phyloP scores from a whole-genome alignment of 1,139 yeast genomes.

The Kluyveromyces marxianus region DNA sequence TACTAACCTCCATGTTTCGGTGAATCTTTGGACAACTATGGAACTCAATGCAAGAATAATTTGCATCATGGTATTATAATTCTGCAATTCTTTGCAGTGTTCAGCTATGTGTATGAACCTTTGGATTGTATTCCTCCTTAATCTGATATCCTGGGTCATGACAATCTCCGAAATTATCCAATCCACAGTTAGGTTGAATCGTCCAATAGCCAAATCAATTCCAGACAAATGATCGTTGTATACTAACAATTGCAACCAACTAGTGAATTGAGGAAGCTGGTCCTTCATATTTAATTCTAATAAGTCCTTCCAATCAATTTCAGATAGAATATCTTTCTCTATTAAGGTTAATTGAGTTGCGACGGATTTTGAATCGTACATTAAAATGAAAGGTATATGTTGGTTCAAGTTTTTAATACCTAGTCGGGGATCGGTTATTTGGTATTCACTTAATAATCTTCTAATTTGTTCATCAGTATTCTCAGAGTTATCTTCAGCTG shows the following conservation, averaged over 20 bases:
- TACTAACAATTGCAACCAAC: slow-evolving; percentile 77
- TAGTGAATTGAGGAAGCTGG: slow-evolving; percentile 61
- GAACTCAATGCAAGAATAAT: slow-evolving; percentile 78
- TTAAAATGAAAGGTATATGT: slow-evolving; percentile 76
- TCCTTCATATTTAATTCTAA: slow-evolving; percentile 71
- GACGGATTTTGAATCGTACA: slow-evolving; percentile 55
- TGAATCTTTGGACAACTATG: slow-evolving; percentile 51
- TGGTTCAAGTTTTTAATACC: slow-evolving; percentile 24
- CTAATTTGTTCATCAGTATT: slow-evolving; percentile 17
- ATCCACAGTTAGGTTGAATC: slow-evolving; percentile 83
- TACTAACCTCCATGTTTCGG: slow-evolving; percentile 68
- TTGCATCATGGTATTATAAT: slow-evolving; percentile 82
- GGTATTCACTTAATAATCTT: slow-evolving; percentile 20
- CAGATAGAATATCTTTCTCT: slow-evolving; percentile 75
- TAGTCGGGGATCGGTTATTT: slow-evolving; percentile 22
- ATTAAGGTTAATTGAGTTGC: slow-evolving; percentile 80
- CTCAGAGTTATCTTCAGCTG: background rate
- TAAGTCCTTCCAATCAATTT: slow-evolving; percentile 88
- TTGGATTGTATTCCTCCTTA: slow-evolving; percentile 61
- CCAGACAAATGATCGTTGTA: slow-evolving; percentile 59
- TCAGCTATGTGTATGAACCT: slow-evolving; percentile 82
- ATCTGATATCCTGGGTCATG: slow-evolving; percentile 51
- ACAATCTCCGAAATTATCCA: slow-evolving; percentile 90
- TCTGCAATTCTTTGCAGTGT: slow-evolving; percentile 62
- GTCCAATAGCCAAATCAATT: slow-evolving; percentile 72